Conservation (phyloP, 352 stramenopile genomes). For the Phytophthora boehmeriae region DNA sequence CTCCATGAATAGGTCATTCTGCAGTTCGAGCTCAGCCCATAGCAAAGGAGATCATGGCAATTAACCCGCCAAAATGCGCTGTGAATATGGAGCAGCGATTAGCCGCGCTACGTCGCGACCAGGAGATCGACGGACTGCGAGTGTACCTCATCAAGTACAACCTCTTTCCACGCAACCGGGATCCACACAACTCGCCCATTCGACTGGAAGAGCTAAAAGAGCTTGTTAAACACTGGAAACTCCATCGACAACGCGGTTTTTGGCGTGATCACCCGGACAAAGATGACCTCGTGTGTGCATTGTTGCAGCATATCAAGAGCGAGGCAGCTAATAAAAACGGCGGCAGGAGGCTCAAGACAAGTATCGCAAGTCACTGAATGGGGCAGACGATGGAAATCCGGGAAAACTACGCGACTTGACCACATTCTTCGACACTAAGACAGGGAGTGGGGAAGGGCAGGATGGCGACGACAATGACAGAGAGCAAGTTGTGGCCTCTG, state of each 20-base stretch:
- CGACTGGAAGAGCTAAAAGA: constrained; percentile 91
- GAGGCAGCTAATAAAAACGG: constrained; percentile 83
- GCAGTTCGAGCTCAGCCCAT: background rate
- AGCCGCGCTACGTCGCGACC: constrained; percentile 72
- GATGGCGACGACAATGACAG: constrained; percentile 18
- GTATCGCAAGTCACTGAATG: constrained; percentile 51
- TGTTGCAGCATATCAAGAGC: constrained; percentile 86
- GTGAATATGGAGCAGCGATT: constrained; percentile 89
- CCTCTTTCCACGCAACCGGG: constrained; percentile 82
- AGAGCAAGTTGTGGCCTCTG: constrained; percentile 33
- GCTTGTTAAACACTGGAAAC: constrained; percentile 91
- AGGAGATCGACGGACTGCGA: constrained; percentile 84
- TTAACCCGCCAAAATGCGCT: constrained; percentile 82
- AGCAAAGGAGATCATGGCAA: constrained; percentile 44
- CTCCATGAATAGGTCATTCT: no score
- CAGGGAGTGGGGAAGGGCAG: constrained; percentile 6
- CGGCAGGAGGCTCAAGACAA: constrained; percentile 84
- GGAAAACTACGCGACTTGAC: constrained; percentile 67
- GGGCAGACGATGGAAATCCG: constrained; percentile 21
- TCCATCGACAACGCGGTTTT: constrained; percentile 89
- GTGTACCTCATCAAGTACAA: constrained; percentile 90
- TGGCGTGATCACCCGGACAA: constrained; percentile 91
- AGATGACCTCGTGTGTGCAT: constrained; percentile 86
- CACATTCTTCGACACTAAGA: constrained; percentile 48
- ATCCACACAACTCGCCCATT: constrained; percentile 87